These are phyloP conservation scores for Verticillium nubilum DNA, from an alignment of 2,329 filamentous ascomycete genomes.

Conservation along the genomic window DNA sequence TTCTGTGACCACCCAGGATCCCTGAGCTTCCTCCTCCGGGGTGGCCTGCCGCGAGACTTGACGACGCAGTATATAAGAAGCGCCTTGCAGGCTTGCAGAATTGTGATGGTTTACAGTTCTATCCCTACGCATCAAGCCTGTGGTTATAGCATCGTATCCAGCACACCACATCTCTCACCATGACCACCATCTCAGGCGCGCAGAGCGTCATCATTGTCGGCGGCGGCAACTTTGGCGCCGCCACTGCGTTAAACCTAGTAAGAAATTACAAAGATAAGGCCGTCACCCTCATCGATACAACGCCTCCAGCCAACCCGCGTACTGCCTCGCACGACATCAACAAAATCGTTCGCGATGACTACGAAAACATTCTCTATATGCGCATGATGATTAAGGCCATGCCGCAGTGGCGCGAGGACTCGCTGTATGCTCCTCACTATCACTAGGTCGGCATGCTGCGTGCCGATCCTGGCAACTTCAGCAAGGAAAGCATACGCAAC, in stretches of 20 bases:
- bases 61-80: not conserved
- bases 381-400: slow-evolving; percentile 33
- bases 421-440: slow-evolving; percentile 47
- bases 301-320: slow-evolving; percentile 28
- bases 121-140: too few relatives aligned
- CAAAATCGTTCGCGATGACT: slow-evolving; percentile 38
- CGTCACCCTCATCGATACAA: slow-evolving; percentile 30
- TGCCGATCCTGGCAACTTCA: slow-evolving; percentile 34
- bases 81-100: too few relatives aligned
- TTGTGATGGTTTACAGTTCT: too few relatives aligned
- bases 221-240: slow-evolving; percentile 37
- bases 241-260: slow-evolving; percentile 31
- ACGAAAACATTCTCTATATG: slow-evolving; percentile 33
- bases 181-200: slow-evolving; percentile 8
- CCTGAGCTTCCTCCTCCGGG: not conserved
- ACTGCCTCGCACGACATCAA: slow-evolving; percentile 42
- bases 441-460: slow-evolving; percentile 52
- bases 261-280: slow-evolving; percentile 16
- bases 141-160: not conserved
- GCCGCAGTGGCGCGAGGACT: slow-evolving; percentile 33
- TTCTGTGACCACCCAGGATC: not conserved
- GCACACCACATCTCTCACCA: slow-evolving; percentile 2
- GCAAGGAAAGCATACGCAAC: slow-evolving; percentile 34
- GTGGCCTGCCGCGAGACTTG: not conserved
- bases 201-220: slow-evolving; percentile 31